Conservation (phyloP, 306 rosid genomes). For the Castanopsis chinensis region DNA sequence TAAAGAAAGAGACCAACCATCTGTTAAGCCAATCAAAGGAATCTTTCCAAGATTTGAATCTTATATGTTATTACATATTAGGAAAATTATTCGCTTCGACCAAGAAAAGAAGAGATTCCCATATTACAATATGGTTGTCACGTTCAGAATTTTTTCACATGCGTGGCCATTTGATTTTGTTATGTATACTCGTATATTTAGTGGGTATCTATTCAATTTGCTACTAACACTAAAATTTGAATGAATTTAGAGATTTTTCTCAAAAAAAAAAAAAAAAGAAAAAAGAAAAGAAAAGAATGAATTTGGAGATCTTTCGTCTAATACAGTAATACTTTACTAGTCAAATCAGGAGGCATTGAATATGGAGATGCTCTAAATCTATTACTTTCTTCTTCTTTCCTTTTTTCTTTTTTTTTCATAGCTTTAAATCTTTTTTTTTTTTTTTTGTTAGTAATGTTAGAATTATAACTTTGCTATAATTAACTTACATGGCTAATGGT, state of each 20-base stretch:
- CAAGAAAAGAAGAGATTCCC: conserved; percentile 45
- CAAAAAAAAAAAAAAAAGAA: too few species aligned
- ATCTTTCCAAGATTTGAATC: conserved; percentile 23
- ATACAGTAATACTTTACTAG: neutral
- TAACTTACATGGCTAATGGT: too few species aligned
- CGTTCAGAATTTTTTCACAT: conserved; percentile 46
- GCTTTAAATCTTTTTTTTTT: too few species aligned
- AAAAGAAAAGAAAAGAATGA: neutral
- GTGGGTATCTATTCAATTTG: conserved; percentile 26
- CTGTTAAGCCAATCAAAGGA: neutral
- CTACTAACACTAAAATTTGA: conserved; percentile 1
- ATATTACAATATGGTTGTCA: conserved; percentile 19
- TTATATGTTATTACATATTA: neutral
- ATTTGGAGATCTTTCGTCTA: neutral
- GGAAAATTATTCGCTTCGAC: conserved; percentile 9
- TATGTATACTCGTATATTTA: conserved; percentile 20
- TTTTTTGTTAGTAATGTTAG: too few species aligned
- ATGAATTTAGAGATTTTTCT: conserved; percentile 11
- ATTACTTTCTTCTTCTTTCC: neutral
- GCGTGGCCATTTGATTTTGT: conserved; percentile 24
- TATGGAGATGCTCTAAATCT: conserved; percentile 22
- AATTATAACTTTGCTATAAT: too few species aligned
- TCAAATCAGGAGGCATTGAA: conserved; percentile 33
- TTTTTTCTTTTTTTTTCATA: too few species aligned
- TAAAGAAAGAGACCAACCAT: neutral